A percentile compares a stretch with the other conserved stretches of the same genome.
These are phyloP conservation scores for Talaromyces sp. DNA, from an alignment of 2,329 filamentous ascomycete genomes.

Conservation along the genomic window DNA sequence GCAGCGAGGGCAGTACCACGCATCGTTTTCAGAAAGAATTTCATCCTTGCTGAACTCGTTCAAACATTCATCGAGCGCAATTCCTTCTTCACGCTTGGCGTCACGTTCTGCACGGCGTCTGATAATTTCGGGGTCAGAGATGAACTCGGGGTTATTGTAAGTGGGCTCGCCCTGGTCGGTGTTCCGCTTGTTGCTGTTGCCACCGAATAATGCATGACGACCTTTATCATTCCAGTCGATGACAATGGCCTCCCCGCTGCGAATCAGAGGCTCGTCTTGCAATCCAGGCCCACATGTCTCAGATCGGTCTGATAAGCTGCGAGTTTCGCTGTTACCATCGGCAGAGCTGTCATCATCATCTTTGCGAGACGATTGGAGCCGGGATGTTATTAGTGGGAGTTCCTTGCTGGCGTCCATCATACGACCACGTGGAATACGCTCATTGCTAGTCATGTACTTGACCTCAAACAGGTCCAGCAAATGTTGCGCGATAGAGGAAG, in stretches of 20 bases:
- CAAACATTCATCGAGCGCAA: conserved; percentile 86
- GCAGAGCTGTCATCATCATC: conserved; percentile 8
- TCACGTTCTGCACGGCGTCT: conserved; percentile 65
- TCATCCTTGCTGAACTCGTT: conserved; percentile 95
- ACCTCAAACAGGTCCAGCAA: conserved; percentile 77
- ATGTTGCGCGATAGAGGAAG: conserved; percentile 62
- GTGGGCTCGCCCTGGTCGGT: conserved; percentile 64
- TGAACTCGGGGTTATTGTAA: conserved; percentile 56
- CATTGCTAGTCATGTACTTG: conserved; percentile 63
- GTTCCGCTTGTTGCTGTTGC: conserved; percentile 41
- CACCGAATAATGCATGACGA: conserved; percentile 69
- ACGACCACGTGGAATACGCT: conserved; percentile 71
- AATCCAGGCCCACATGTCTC: neutral
- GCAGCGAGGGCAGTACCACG: conserved; percentile 96
- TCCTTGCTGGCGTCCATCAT: conserved; percentile 61
- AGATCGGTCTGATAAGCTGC: conserved; percentile 35
- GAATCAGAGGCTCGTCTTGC: conserved; percentile 46
- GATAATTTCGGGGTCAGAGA: conserved; percentile 65
- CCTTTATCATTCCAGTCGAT: conserved; percentile 79
- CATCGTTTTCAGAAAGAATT: conserved; percentile 90
- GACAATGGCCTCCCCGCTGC: conserved; percentile 72
- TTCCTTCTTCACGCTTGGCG: conserved; percentile 71
- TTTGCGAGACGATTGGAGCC: conserved; percentile 23
- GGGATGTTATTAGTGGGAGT: conserved; percentile 58
- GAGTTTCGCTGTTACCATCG: conserved; percentile 31